Base-by-base conservation (phyloP, 352 stramenopile species). In the Phytophthora chlamydospora region DNA sequence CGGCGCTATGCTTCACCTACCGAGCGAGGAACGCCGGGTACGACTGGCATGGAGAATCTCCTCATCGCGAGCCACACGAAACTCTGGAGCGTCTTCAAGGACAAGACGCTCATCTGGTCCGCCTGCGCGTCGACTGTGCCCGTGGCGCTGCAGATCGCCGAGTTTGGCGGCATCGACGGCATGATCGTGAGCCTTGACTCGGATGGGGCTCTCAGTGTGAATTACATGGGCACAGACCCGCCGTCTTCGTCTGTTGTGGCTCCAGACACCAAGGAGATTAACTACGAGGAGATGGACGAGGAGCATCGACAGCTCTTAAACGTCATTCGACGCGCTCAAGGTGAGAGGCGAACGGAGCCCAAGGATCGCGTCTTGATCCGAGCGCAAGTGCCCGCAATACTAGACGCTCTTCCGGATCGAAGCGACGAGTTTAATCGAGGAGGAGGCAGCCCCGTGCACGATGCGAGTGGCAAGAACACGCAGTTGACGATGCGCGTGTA, bases 281-380 rank as follows among this genome's bases (percentile, higher is more conserved):
- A 96, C 56, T 97, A 97, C 47, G 89, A 95, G 50, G 87, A 96
- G 53, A 96, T 97, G 71, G 90, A 97, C 51, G 85, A 93, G 47
- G 91, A 97, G 60, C 87, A 97, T 41, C 84, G 89, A 13, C 73
- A 88, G 42, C 62, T 98, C 13, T 74, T 97, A 12, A 89, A 93
- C 48, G 80, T 94, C n/a, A 97, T 97, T 47, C 72, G 89, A 8
- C 75, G 85, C 4, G 69, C 80, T n/a, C 86, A 94, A 31, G 75
- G 77, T 9, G 83, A 93, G 50, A 72, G 80, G 8, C 58, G 76
- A 12, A 75, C 76, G 0, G 86, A 95, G 40, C 78, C 85, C 0
- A 91, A 90, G 31, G 86, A 95, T 24, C 73, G 77, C 11, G 62
- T 96, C n/a, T 65, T 94, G 10, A 52, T 96, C n/a, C 74, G 78